Base-by-base conservation (phyloP, 192 early-diverging fungal genomes). In the Irineochytrium annulatum region DNA sequence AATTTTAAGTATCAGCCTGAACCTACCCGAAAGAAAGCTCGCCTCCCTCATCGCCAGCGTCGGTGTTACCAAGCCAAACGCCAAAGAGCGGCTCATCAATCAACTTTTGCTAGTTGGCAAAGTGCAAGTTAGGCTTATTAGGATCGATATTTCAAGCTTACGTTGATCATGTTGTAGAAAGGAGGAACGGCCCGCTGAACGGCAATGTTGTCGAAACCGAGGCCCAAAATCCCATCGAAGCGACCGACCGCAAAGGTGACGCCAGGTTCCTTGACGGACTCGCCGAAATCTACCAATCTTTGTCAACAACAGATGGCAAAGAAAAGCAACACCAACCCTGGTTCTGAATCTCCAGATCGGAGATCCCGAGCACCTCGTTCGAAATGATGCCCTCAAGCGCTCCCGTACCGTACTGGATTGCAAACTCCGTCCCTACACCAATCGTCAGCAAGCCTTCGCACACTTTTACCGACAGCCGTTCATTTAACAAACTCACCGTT, bases 221-320 rank as follows among this genome's bases (percentile, higher is more conserved):
- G 74, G 11, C 94, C 95, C 49, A 97, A 81, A 68, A 99, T 99
- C 19, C 96, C 96, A 70, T 99, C 96, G 63, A 97, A 99, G n/a
- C 85, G 74, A 19, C 91, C 94, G 62, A 94, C 87, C 1, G 88
- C 90, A 82, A 97, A 99, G 0, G 94, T 86, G 35, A 97, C 80
- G 0, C 95, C 95, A 5, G 97, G 97, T 67, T 97, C 94, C 80
- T 95, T 95, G 35, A 86, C 86, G 1, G 89, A 88, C 80, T 99
- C 97, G n/a, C 86, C 95, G 82, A 99, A 99, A 58, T 87, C n/a
- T n/a, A n/a, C n/a, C n/a, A n/a, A n/a, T n/a, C n/a, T n/a, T n/a
- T n/a, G n/a, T n/a, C n/a, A n/a, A n/a, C n/a, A n/a, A n/a, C n/a
- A n/a, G n/a, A n/a, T n/a, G n/a, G n/a, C n/a, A n/a, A n/a, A n/a